Evolutionary conservation across 345 rosid genomes (phyloP), one percentile per base, ranked within the genome.

Genomic region (Arabidopsis suecica): DNA sequence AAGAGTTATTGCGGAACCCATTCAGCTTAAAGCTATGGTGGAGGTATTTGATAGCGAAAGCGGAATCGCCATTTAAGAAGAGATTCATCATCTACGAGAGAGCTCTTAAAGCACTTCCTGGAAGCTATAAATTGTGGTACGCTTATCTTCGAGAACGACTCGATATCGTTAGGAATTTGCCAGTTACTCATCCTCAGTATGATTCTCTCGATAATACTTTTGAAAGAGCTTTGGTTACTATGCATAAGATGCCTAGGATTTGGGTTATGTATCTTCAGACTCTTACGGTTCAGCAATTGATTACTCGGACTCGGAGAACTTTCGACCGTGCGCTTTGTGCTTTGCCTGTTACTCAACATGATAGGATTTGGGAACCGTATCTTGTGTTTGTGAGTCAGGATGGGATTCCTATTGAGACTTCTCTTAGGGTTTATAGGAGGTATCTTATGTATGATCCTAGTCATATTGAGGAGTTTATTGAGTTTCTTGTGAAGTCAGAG

Each of bases 211-310:
- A 94, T 71, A 91, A 94, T 60, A 90, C 98, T 4, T 94, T 94
- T 40, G 98, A 94, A 75, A 78, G 98, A 65, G 94, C 95, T 9
- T 71, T 88, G 1, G 97, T 94, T 5, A 94, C 93, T 1, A 89
- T 91, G 97, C 97, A 94, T 71, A 94, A 94, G 79, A 94, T 94
- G 98, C 97, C 98, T 33, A 75, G 90, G 80, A 84, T 91, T 45
- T 89, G 97, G 97, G 85, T 88, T 10, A 91, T 91, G 93, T 94
- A 91, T 72, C 79, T 91, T 67, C 87, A 84, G 72, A 82, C 76
- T 4, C 77, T 93, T 34, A 88, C 91, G 0, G 49, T 37, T n/a
- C 97, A 91, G 87, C 86, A 81, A 61, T 61, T 91, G 67, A 76
- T 91, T 37, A 79, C 85, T 16, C 72, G 91, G 49, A 82, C 97